Conservation (phyloP, 768 basidiomycete genomes). For the Leccinum variicolor region DNA sequence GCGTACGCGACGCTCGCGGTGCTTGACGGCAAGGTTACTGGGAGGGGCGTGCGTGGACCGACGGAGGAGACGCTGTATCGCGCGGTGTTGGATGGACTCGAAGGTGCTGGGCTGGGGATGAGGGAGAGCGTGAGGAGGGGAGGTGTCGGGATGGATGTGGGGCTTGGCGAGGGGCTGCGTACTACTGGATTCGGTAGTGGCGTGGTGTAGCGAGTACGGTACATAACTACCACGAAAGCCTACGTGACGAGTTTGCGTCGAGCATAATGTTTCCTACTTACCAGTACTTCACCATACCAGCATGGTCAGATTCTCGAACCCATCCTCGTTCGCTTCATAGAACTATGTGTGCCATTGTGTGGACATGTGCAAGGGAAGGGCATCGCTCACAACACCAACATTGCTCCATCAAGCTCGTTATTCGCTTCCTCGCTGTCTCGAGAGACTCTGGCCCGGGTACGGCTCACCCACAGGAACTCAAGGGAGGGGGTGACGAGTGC, state of each 20-base stretch:
- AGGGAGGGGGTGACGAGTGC: too few relatives aligned
- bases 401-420: too few relatives aligned
- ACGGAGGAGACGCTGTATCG: conserved; percentile 55
- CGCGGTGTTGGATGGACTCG: conserved; percentile 60
- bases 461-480: too few relatives aligned
- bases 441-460: too few relatives aligned
- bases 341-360: conserved; percentile 98
- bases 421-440: too few relatives aligned
- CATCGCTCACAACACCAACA: too few relatives aligned
- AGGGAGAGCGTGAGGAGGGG: conserved; percentile 30
- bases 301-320: too few relatives aligned
- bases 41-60: conserved; percentile 70
- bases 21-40: conserved; percentile 53
- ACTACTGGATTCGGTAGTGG: background rate
- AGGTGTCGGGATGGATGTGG: conserved; percentile 50
- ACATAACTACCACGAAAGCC: too few relatives aligned
- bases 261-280: too few relatives aligned
- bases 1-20: conserved; percentile 76
- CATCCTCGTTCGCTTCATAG: conserved; percentile 93
- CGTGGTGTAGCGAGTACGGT: too few relatives aligned
- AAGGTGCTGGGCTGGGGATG: conserved; percentile 43
- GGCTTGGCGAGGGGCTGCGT: conserved; percentile 19
- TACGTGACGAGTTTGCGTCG: too few relatives aligned
- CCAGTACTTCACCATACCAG: too few relatives aligned
- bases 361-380: conserved; percentile 88